phyloP scores from a whole-genome alignment of 1,284 basidiomycete species.

The Cryptococcus floricola region DNA sequence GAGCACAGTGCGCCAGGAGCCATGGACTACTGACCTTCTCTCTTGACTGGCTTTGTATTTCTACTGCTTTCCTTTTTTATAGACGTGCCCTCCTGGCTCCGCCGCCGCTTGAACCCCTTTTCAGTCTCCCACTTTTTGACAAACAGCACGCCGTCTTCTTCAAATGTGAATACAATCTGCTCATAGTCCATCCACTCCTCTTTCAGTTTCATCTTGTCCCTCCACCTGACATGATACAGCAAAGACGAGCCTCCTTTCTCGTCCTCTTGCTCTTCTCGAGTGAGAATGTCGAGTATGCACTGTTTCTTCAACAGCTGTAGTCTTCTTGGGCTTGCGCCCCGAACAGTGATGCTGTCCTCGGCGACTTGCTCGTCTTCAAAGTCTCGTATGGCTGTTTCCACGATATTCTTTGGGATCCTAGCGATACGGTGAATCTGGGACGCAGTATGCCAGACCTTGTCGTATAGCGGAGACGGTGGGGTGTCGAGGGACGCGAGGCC shows the following conservation, averaged over 20 bases:
- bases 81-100: neutral
- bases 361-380: neutral
- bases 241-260: neutral
- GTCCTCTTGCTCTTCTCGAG: neutral
- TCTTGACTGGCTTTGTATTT: neutral
- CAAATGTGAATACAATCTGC: slow-evolving; percentile 1
- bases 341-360: slow-evolving; percentile 6
- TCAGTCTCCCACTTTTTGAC: slow-evolving; percentile 4
- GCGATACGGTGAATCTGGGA: slow-evolving; percentile 11
- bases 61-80: neutral
- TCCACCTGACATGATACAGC: slow-evolving; percentile 7
- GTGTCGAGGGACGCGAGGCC: slow-evolving; percentile 1
- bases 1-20: neutral
- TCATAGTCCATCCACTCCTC: slow-evolving; percentile 8
- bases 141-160: slow-evolving; percentile 8
- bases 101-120: neutral
- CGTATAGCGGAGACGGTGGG: slow-evolving; percentile 17
- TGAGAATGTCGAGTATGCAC: slow-evolving; percentile 8
- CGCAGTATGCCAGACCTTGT: slow-evolving; percentile 21
- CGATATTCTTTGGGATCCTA: neutral
- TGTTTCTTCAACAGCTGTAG: slow-evolving; percentile 2
- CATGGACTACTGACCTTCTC: neutral
- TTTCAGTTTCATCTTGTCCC: slow-evolving; percentile 2
- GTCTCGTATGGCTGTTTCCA: slow-evolving; percentile 5
- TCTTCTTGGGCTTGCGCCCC: slow-evolving; percentile 4